Conservation (phyloP, 2,329 filamentous ascomycete species). For the Calonectria pseudoturangicola region DNA sequence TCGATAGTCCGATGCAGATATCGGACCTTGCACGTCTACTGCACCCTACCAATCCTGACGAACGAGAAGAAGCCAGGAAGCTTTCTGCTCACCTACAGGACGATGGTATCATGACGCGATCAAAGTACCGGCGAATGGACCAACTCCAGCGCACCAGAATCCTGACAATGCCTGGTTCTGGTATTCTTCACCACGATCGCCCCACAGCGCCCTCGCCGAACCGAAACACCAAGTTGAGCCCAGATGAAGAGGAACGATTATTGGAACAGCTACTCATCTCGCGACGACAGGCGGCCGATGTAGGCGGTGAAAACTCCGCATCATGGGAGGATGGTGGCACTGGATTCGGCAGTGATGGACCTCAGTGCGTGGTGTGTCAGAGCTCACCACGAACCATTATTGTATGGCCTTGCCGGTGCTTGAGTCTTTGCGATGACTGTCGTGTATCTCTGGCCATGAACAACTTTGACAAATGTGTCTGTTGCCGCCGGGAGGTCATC, state of each 20-base stretch:
- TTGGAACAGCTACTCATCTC: conserved; percentile 77
- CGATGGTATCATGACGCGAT: conserved; percentile 85
- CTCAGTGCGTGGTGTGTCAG: conserved; percentile 96
- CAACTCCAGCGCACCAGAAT: conserved; percentile 83
- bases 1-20: conserved; percentile 79
- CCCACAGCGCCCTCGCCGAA: conserved; percentile 38
- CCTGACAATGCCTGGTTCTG: conserved; percentile 58
- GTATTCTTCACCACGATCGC: conserved; percentile 42
- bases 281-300: conserved; percentile 60
- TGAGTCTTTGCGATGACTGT: conserved; percentile 96
- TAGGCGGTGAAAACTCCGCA: conserved; percentile 46
- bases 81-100: conserved; percentile 87
- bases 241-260: conserved; percentile 76
- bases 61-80: conserved; percentile 86
- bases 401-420: conserved; percentile 96
- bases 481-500: conserved; percentile 89
- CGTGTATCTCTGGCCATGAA: conserved; percentile 95
- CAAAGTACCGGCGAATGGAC: conserved; percentile 81
- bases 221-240: conserved; percentile 65
- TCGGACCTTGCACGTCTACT: conserved; percentile 86
- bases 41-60: conserved; percentile 84
- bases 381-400: conserved; percentile 89
- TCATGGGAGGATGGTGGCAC: conserved; percentile 83
- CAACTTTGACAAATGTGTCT: conserved; percentile 97
- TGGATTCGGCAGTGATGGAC: conserved; percentile 81